Evolutionary conservation across 805 yeast species (phyloP).

Genomic region (Cyberlindnera petersonii): DNA sequence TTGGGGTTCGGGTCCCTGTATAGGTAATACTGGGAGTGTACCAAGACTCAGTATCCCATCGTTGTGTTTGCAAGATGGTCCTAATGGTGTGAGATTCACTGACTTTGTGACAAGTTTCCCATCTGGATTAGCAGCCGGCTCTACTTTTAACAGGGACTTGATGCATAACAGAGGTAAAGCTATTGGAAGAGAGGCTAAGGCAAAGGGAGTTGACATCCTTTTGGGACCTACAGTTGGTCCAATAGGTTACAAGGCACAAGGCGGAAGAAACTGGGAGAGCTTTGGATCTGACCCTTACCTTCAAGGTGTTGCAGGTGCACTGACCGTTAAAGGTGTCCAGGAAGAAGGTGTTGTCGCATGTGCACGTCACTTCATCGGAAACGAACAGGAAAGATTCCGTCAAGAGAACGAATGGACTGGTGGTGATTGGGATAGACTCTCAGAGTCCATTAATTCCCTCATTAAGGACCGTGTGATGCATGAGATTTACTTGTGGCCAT

Average conservation of each 20-base stretch:
- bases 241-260: conserved; percentile 56
- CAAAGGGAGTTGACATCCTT: conserved; percentile 51
- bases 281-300: conserved; percentile 61
- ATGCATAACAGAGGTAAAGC: conserved; percentile 52
- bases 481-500: conserved; percentile 63
- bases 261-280: conserved; percentile 64
- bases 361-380: conserved; percentile 54
- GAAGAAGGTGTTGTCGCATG: conserved; percentile 54
- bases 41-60: conserved; percentile 52
- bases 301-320: conserved; percentile 51
- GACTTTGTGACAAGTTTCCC: conserved; percentile 57
- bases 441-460: conserved; percentile 45
- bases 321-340: conserved; percentile 53
- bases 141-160: conserved; percentile 52
- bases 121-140: conserved; percentile 54
- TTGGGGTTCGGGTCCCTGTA: conserved; percentile 59
- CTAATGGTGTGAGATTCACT: conserved; percentile 54
- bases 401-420: conserved; percentile 51
- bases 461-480: conserved; percentile 60
- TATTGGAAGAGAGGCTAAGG: conserved; percentile 50
- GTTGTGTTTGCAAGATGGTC: conserved; percentile 60
- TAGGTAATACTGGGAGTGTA: conserved; percentile 57
- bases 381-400: conserved; percentile 60
- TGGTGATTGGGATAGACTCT: conserved; percentile 39
- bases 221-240: conserved; percentile 61